Evolutionary conservation across 2,329 filamentous ascomycete species (phyloP).

Genomic region (Phialemoniopsis sp.): DNA sequence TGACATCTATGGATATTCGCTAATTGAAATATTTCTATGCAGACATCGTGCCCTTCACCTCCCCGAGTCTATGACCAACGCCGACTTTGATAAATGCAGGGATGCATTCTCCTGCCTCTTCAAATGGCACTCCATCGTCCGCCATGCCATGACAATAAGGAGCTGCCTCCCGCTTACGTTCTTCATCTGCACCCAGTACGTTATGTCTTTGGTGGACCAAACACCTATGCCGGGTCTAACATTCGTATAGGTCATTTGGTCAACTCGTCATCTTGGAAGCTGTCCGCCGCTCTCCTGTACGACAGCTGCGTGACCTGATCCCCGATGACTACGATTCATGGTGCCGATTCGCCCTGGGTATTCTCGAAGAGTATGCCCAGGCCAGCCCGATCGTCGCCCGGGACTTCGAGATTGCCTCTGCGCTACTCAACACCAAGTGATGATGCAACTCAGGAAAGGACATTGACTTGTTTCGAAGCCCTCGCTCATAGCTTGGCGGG

Average conservation of each 20-base stretch:
- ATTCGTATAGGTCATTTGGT: slow-evolving; percentile 6
- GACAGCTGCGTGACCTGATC: slow-evolving; percentile 4
- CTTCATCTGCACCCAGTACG: slow-evolving; percentile 12
- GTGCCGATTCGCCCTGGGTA: slow-evolving; percentile 6
- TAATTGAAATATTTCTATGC: neutral
- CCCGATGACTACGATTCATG: slow-evolving; percentile 6
- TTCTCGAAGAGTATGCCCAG: slow-evolving; percentile 8
- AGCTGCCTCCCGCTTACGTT: slow-evolving; percentile 11
- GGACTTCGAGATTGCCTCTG: slow-evolving; percentile 17
- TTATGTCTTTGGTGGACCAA: too few relatives aligned
- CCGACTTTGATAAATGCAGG: slow-evolving; percentile 12
- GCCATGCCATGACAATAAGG: slow-evolving; percentile 2
- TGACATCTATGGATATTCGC: neutral
- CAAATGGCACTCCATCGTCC: slow-evolving; percentile 9
- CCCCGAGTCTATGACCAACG: slow-evolving; percentile 10
- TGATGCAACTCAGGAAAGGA: too few relatives aligned
- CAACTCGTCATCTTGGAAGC: slow-evolving; percentile 11
- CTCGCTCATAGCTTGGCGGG: too few relatives aligned
- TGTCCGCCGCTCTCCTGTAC: slow-evolving; percentile 3
- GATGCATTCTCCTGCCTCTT: slow-evolving; percentile 8
- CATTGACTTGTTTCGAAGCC: too few relatives aligned
- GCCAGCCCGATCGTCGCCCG: slow-evolving; percentile 9
- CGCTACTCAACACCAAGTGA: neutral
- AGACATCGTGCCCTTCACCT: slow-evolving; percentile 12
- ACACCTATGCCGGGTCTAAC: too few relatives aligned